These are phyloP conservation scores for Lecanicillium sp. DNA, from an alignment of 2,329 filamentous ascomycete species.

Conservation along the genomic window DNA sequence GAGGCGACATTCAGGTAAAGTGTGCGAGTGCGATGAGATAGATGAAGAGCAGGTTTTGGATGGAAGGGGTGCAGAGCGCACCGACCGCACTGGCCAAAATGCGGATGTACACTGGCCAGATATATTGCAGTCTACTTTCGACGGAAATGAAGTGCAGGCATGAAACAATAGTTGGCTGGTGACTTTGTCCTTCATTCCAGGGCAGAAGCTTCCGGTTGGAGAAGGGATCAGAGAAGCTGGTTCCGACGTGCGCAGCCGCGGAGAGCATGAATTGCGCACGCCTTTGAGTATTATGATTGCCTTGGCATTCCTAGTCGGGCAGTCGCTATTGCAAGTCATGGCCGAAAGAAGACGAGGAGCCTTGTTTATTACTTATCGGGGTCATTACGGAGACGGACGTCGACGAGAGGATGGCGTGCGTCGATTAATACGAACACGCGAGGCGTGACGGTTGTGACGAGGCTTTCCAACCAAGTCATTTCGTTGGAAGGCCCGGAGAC, in stretches of 20 bases:
- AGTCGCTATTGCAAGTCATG: neutral
- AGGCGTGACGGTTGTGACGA: no score
- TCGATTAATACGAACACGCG: no score
- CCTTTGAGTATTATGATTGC: neutral
- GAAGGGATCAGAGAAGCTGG: no score
- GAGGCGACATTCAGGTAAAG: neutral
- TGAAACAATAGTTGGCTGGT: neutral
- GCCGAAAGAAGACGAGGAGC: no score
- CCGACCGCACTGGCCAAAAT: neutral
- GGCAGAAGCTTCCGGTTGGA: no score
- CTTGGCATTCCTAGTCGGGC: neutral
- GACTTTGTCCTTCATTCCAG: neutral
- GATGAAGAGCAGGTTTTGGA: no score
- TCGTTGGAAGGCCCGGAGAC: no score
- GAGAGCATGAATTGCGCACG: conserved; percentile 3
- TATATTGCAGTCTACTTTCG: conserved; percentile 4
- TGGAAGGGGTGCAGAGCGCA: conserved; percentile 1
- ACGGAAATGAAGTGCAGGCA: neutral
- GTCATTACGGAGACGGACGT: no score
- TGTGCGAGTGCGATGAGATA: neutral
- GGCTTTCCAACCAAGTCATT: no score
- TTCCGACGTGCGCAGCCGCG: neutral
- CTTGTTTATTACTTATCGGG: no score
- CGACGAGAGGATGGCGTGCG: no score
- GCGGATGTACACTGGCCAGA: neutral